Percentiles rank a stretch among this genome's conserved stretches.
Evolutionary conservation across 768 basidiomycete genomes (phyloP).

Genomic region (Krasilnikovozyma curviuscula): DNA sequence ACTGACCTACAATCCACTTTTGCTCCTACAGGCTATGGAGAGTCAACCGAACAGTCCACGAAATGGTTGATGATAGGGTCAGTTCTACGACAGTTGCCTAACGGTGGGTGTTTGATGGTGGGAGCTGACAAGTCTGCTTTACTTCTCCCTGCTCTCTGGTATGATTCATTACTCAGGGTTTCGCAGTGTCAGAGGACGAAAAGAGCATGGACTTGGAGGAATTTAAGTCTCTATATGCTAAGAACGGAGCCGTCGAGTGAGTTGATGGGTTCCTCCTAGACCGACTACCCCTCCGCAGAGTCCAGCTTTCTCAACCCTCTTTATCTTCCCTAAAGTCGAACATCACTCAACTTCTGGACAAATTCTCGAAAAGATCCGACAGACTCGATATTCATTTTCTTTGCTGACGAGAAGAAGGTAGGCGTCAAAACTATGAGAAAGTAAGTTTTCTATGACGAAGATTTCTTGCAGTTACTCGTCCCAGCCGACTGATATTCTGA

Average conservation of each 20-base stretch:
- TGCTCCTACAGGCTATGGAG: constrained; percentile 94
- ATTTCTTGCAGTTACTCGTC: neutral
- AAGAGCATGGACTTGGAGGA: constrained; percentile 64
- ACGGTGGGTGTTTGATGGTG: constrained; percentile 7
- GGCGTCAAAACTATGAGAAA: constrained; percentile 96
- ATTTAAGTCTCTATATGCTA: constrained; percentile 56
- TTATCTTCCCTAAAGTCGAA: constrained; percentile 39
- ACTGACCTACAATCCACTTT: no score
- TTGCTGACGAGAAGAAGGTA: constrained; percentile 86
- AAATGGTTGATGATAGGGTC: constrained; percentile 87
- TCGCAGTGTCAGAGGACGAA: constrained; percentile 84
- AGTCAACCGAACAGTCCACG: constrained; percentile 87
- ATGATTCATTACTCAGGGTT: constrained; percentile 46
- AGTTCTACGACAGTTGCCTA: no score
- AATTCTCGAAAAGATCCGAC: constrained; percentile 43
- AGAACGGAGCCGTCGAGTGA: constrained; percentile 63
- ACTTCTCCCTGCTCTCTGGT: constrained; percentile 2
- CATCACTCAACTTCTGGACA: constrained; percentile 76
- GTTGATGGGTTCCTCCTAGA: constrained; percentile 22
- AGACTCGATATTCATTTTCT: constrained; percentile 82
- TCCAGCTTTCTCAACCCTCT: neutral
- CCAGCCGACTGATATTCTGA: neutral
- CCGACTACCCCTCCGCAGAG: neutral
- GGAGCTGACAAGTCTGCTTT: constrained; percentile 20
- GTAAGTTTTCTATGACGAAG: constrained; percentile 33